Base-by-base conservation (phyloP, 2,329 filamentous ascomycete genomes). In the Pseudomassariella vexata region DNA sequence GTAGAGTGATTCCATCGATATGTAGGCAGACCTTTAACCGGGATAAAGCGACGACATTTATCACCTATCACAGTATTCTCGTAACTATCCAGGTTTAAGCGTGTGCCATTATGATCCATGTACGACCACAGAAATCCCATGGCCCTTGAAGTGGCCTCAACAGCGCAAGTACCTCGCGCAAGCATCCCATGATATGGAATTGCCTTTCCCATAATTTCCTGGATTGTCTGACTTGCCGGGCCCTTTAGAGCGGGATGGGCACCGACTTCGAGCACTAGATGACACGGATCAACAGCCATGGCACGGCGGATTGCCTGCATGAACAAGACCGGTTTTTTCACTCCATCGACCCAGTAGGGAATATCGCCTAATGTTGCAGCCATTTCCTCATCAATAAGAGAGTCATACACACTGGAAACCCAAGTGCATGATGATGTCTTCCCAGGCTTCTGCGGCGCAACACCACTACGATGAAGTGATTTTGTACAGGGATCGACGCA, bases 1-100 rank as follows among this genome's bases (percentile, higher is more conserved):
- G 8, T 24, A 3, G 20, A 20, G 14, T 47, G 42, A n/a, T 45
- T 33, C 40, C 42, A 47, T 1, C n/a, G 24, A 19, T 47, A 47
- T 4, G 35, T 14, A 2, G 44, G 44, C 2, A 45, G 30, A 2
- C 25, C 34, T 11, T 35, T 39, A 5, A 44, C 9, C 3, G 41
- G 19, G 14, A 15, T 24, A n/a, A 2, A 12, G 9, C n/a, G 16
- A n/a, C 12, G 31, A n/a, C 15, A 10, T 19, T 12, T 10, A 9
- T 10, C 12, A 11, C n/a, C 5, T 7, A 11, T 12, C n/a, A 20
- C 6, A 27, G 21, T 10, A 14, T n/a, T 5, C 20, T 24, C 21
- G 17, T 24, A 32, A 5, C 21, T 2, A 15, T 9, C 18, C 18
- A 33, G 16, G 18, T 27, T 9, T 10, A 25, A 6, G 17, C 14